Base-by-base conservation (phyloP, 2,329 filamentous ascomycete genomes). In the Phialocephala subalpina region DNA sequence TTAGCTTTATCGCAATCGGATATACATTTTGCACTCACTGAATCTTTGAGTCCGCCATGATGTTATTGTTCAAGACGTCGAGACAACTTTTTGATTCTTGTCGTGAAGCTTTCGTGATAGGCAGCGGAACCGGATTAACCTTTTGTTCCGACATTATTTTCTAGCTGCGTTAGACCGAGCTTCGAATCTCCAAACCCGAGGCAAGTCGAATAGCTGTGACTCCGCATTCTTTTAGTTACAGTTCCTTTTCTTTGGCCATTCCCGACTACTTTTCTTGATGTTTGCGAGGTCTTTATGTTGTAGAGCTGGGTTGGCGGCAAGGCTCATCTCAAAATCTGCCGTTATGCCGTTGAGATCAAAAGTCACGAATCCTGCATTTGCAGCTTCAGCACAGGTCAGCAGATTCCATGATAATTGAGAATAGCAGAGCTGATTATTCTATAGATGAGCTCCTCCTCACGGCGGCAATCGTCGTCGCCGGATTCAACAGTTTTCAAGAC, bases 341-440 rank as follows among this genome's bases (percentile, higher is more conserved):
- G 80, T 75, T 64, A 97, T 97, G 93, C 93, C 93, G 78, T 85
- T 97, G 70, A 89, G 89, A 82, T 92, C 92, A 68, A 95, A 92
- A 80, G 84, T 94, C 71, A 81, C 84, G 76, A 86, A 86, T 78
- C 83, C 88, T 71, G 84, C 85, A 60, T 83, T 87, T 72, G 81
- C 78, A 69, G 80, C 81, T 64, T 80, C 80, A 73, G 80, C 84
- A 76, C 82, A 82, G 79, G 87, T 90, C 80, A 68, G 79, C 45
- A 36, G 20, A 38, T 33, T 45, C 18, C 56, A 45, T 27, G 40
- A 5, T 35, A 27, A 59, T 61, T 42, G 62, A 62, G 65, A 33
- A 74, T 65, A 59, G 22, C n/a, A 33, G 8, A 11, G 3, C 65
- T 72, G 20, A 72, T 65, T 56, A 68, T 70, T 67, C 33, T 8